phyloP scores from a whole-genome alignment of 345 rosid species.

The Aquilaria malaccensis region DNA sequence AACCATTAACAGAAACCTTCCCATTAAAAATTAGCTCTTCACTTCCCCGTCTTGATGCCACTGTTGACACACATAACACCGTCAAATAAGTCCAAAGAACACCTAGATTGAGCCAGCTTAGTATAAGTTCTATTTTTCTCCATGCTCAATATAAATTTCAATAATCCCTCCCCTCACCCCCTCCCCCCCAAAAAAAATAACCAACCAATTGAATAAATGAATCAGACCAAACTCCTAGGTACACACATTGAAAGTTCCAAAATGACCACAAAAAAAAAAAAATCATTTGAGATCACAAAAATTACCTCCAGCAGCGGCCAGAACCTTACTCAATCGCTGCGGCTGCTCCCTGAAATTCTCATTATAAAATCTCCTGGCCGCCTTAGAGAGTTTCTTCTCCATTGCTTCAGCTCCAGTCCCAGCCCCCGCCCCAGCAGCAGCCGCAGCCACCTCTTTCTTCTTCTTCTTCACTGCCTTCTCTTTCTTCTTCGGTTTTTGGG shows the following conservation, averaged over 20 bases:
- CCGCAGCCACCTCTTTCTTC: slow-evolving; percentile 21
- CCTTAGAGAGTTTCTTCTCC: slow-evolving; percentile 56
- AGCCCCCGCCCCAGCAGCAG: slow-evolving; percentile 7
- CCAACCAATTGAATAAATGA: neutral
- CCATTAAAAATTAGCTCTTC: slow-evolving; percentile 89
- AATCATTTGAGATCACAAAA: neutral
- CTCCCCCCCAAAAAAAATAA: neutral
- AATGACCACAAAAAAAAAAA: neutral
- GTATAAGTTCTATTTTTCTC: neutral
- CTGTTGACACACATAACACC: slow-evolving; percentile 23
- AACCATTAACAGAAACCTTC: slow-evolving; percentile 83
- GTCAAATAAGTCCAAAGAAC: neutral
- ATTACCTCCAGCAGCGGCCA: slow-evolving; percentile 95
- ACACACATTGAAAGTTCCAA: neutral
- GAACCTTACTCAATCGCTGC: slow-evolving; percentile 84
- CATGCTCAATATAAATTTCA: neutral
- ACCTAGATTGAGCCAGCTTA: neutral
- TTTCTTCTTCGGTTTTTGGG: slow-evolving; percentile 45
- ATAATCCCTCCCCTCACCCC: neutral
- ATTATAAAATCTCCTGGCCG: slow-evolving; percentile 80
- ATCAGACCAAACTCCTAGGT: too few species aligned
- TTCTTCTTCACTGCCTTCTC: slow-evolving; percentile 37
- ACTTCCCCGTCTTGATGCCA: slow-evolving; percentile 83
- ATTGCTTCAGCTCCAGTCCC: slow-evolving; percentile 4
- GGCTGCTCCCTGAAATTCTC: slow-evolving; percentile 63